Conservation (phyloP, 805 yeast genomes). For the Helenozyma baotianmanensis region DNA sequence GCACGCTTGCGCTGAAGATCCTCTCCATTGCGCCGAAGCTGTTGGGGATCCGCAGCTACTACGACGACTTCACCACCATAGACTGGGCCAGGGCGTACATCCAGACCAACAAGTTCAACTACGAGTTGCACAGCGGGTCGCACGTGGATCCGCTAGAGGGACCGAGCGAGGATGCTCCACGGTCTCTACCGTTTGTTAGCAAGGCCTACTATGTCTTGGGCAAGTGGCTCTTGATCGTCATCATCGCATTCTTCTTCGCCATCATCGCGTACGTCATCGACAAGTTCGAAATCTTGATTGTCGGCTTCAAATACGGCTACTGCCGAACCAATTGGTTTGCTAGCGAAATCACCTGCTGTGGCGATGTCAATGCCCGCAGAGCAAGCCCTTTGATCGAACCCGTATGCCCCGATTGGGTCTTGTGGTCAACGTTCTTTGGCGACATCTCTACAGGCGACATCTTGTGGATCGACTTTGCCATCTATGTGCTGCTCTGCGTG, state of each 20-base stretch:
- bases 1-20: background rate
- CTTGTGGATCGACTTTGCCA: slow-evolving; percentile 27
- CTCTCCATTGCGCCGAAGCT: background rate
- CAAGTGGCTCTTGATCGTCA: slow-evolving; percentile 47
- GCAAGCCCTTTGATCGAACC: no score
- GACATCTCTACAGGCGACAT: slow-evolving; percentile 3
- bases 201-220: slow-evolving; percentile 34
- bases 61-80: slow-evolving; percentile 58
- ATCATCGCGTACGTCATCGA: slow-evolving; percentile 48
- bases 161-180: background rate
- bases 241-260: slow-evolving; percentile 44
- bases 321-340: slow-evolving; percentile 43
- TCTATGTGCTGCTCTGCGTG: slow-evolving; percentile 35
- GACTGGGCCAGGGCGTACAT: slow-evolving; percentile 54
- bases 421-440: slow-evolving; percentile 37
- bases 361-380: slow-evolving; percentile 2
- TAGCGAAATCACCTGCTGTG: slow-evolving; percentile 42
- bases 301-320: slow-evolving; percentile 50
- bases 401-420: slow-evolving; percentile 38
- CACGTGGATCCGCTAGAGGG: no score
- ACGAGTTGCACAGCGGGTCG: slow-evolving; percentile 31
- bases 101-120: slow-evolving; percentile 38
- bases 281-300: slow-evolving; percentile 41
- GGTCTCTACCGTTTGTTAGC: slow-evolving; percentile 17
- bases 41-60: slow-evolving; percentile 29